Conservation (phyloP, 306 rosid genomes). For the Trifolium fragiferum region DNA sequence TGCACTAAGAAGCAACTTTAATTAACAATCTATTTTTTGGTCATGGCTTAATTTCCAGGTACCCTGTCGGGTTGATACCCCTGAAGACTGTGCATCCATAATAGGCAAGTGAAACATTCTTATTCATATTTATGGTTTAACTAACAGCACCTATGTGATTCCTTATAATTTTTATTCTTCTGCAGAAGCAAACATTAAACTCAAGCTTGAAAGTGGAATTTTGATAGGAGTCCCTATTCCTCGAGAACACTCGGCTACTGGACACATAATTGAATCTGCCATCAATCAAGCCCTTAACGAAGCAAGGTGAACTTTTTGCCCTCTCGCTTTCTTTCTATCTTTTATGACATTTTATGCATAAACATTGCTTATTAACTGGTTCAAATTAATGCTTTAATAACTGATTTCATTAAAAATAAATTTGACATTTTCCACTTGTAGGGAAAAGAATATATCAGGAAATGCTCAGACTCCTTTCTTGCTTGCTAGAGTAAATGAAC, state of each 20-base stretch:
- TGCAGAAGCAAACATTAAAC: conserved; percentile 71
- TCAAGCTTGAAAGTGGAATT: conserved; percentile 77
- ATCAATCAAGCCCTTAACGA: conserved; percentile 75
- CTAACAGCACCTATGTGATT: neutral
- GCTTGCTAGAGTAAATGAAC: conserved; percentile 75
- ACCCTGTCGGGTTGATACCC: conserved; percentile 77
- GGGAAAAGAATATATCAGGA: conserved; percentile 79
- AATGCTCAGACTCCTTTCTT: conserved; percentile 89
- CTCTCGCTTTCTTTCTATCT: conserved; percentile 28
- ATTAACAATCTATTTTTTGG: conserved; percentile 36
- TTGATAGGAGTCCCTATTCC: conserved; percentile 91
- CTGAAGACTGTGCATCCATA: conserved; percentile 78
- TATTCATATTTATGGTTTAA: conserved; percentile 6
- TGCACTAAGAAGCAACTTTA: conserved; percentile 18
- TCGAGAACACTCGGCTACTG: conserved; percentile 74
- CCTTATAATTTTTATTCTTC: conserved; percentile 24
- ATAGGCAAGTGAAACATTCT: conserved; percentile 61
- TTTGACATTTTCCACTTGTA: conserved; percentile 33
- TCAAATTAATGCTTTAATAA: conserved; percentile 20
- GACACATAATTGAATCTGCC: conserved; percentile 78
- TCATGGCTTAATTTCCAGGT: conserved; percentile 58
- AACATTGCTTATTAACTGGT: conserved; percentile 12
- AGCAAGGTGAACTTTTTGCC: conserved; percentile 60
- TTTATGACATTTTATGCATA: conserved; percentile 23
- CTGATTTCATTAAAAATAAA: conserved; percentile 10